Evolutionary conservation across 192 early-diverging fungal species (phyloP), one percentile per base, ranked within the genome.

Genomic region (Backusella parvicylindrica): DNA sequence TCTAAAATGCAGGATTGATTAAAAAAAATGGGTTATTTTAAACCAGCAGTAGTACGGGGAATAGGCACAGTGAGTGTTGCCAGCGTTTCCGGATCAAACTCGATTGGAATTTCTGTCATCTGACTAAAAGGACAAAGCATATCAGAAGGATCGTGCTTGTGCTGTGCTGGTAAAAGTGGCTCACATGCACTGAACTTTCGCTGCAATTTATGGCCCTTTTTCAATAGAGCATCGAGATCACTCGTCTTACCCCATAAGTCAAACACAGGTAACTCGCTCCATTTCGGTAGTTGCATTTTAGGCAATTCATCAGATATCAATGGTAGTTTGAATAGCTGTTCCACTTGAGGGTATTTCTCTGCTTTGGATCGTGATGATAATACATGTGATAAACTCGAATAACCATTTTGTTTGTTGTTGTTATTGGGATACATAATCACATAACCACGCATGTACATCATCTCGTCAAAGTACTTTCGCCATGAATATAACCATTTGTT

Each of bases 371-470:
- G 79, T 7, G 53, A 60, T 60, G 23, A 28, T 60, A 13, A 13
- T 28, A 81, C 72, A 60, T 82, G 78, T 21, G 77, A 77, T 28
- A 81, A 75, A 60, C 68, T 69, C 53, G 53, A 60, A 60, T 77
- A 80, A 31, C 88, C 87, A 15, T 83, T 60, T 77, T 87, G 84
- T n/a, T n/a, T n/a, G 71, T 84, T 83, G 53, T 79, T 75, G 35
- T 81, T 84, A 50, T 85, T 86, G 23, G 89, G 87, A 77, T 88
- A 90, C 7, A 90, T 74, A 83, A 90, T 86, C 6, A 86, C 83
- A 60, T 89, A 89, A 6, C 85, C 88, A 38, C 88, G 84, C 79
- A 89, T 77, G 70, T 88, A 89, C 16, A 86, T 81, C 75, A 89
- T 72, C 53, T 89, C 88, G 47, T 88, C 86, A 67, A 89, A 82